Conservation (phyloP, 495 filamentous ascomycete genomes). For the Neurospora sp. region DNA sequence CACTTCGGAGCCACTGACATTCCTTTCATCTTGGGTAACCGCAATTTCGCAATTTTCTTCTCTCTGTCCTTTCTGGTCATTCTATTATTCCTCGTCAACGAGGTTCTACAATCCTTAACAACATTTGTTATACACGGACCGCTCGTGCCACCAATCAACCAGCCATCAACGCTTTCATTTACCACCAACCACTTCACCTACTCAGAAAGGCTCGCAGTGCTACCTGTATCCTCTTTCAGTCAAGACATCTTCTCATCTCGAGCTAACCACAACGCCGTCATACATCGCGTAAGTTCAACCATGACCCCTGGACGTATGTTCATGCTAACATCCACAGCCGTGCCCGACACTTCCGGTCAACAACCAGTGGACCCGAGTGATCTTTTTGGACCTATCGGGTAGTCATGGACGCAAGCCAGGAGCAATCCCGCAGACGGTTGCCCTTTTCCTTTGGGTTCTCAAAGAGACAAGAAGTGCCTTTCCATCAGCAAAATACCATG, state of each 20-base stretch:
- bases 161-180: slow-evolving; percentile 6
- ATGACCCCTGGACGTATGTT: slow-evolving; percentile 10
- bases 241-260: not conserved
- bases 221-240: slow-evolving; percentile 5
- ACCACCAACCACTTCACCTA: slow-evolving; percentile 6
- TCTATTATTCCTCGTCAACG: not conserved
- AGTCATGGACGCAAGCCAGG: slow-evolving; percentile 32
- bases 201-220: not conserved
- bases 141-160: slow-evolving; percentile 1
- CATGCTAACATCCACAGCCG: slow-evolving; percentile 25
- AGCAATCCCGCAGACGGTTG: slow-evolving; percentile 11
- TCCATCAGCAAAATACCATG: slow-evolving; percentile 7
- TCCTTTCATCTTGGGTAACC: slow-evolving; percentile 9
- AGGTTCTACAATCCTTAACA: not conserved
- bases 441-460: not conserved
- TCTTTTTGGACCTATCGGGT: slow-evolving; percentile 13
- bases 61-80: not conserved
- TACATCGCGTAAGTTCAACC: not conserved
- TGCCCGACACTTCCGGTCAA: slow-evolving; percentile 19
- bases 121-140: not conserved
- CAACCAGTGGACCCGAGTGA: slow-evolving; percentile 28
- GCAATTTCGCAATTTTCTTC: not conserved
- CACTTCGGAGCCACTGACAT: slow-evolving; percentile 8
- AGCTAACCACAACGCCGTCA: not conserved
- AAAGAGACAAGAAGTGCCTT: slow-evolving; percentile 23